Percentiles rank a stretch among this genome's conserved stretches.
Conservation (phyloP, 352 stramenopile genomes). For the Globisporangium apiculatum region DNA sequence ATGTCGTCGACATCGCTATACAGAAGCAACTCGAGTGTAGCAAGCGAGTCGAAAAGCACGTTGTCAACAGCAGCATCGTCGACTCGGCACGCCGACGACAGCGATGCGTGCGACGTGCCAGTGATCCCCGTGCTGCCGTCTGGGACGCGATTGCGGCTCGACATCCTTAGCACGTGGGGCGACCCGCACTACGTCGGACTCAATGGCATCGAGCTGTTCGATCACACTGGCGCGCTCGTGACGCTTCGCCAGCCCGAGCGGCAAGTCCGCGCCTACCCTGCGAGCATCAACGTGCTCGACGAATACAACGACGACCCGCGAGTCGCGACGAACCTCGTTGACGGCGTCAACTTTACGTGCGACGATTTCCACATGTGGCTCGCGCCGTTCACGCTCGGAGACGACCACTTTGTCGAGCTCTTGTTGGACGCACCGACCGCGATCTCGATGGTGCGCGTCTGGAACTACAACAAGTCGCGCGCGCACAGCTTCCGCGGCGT, state of each 20-base stretch:
- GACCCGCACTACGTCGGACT: conserved; percentile 88
- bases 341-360: conserved; percentile 84
- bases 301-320: conserved; percentile 79
- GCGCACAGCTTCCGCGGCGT: conserved; percentile 73
- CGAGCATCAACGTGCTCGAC: conserved; percentile 87
- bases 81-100: not conserved
- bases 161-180: conserved; percentile 86
- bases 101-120: not conserved
- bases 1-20: conserved; percentile 1
- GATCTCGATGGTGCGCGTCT: conserved; percentile 84
- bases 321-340: conserved; percentile 66
- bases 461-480: conserved; percentile 92
- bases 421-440: conserved; percentile 27
- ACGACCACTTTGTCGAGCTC: conserved; percentile 50
- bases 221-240: conserved; percentile 56
- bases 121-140: conserved; percentile 60
- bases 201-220: conserved; percentile 86
- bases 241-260: conserved; percentile 30
- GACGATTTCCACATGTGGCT: conserved; percentile 92
- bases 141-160: conserved; percentile 50
- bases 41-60: too few relatives aligned
- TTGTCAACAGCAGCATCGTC: not conserved
- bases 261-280: conserved; percentile 58
- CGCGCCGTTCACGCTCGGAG: conserved; percentile 57
- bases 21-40: too few relatives aligned